phyloP scores from a whole-genome alignment of 2,329 filamentous ascomycete genomes.

The Fusarium piperis region DNA sequence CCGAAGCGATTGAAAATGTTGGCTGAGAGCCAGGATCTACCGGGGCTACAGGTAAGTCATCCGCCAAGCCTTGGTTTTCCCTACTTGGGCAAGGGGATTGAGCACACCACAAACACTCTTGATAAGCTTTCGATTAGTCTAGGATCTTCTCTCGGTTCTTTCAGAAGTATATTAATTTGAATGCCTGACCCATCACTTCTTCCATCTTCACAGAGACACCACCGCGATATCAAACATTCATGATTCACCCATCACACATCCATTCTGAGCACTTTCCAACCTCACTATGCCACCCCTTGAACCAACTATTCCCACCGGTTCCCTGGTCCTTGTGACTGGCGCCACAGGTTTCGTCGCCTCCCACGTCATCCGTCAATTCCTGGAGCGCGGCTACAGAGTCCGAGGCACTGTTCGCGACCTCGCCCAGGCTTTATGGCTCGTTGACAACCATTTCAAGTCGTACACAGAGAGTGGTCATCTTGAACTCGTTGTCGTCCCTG shows the following conservation, averaged over 20 bases:
- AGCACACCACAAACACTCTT: neutral
- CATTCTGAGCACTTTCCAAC: neutral
- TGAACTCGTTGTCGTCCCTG: constrained; percentile 50
- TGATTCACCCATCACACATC: neutral
- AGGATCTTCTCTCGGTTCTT: neutral
- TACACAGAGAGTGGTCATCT: constrained; percentile 45
- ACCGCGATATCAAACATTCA: neutral
- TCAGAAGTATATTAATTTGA: neutral
- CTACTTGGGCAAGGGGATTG: neutral
- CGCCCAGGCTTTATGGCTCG: constrained; percentile 46
- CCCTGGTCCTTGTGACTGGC: constrained; percentile 56
- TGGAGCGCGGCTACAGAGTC: constrained; percentile 53
- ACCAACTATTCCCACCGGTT: constrained; percentile 39
- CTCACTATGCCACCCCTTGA: neutral
- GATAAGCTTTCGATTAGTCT: neutral
- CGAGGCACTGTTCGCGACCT: constrained; percentile 55
- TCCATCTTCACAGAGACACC: neutral
- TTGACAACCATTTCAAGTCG: constrained; percentile 44
- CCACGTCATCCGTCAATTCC: constrained; percentile 53
- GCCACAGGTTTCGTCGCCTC: constrained; percentile 57
- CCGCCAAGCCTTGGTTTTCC: neutral
- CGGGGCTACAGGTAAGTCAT: neutral
- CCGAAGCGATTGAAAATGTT: neutral
- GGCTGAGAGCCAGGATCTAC: neutral
- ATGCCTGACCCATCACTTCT: neutral